A percentile compares a stretch with the other conserved stretches of the same genome.
Conservation (phyloP, 805 yeast species). For the Schwanniomyces polymorphus region DNA sequence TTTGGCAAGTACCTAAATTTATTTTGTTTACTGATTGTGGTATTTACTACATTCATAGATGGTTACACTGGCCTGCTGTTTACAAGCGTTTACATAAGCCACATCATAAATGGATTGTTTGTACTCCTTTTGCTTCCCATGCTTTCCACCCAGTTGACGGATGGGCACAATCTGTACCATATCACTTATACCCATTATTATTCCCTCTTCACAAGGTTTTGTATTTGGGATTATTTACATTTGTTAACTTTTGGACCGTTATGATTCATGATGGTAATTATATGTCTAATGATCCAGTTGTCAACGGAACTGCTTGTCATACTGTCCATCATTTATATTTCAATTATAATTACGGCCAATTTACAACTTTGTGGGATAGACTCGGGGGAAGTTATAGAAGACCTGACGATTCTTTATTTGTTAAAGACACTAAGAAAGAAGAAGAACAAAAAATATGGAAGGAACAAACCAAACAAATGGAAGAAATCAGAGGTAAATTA, state of each 20-base stretch:
- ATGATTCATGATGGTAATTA: conserved; percentile 99
- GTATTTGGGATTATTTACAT: conserved; percentile 78
- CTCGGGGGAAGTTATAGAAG: conserved; percentile 89
- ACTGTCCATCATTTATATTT: conserved; percentile 95
- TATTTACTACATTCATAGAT: conserved; percentile 87
- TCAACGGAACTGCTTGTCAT: conserved; percentile 98
- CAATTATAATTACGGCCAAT: conserved; percentile 98
- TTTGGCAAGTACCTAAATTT: conserved; percentile 72
- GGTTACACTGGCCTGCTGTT: conserved; percentile 89
- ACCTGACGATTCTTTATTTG: conserved; percentile 84
- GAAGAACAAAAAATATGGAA: conserved; percentile 65
- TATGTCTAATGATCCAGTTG: conserved; percentile 86
- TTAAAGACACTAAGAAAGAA: conserved; percentile 50
- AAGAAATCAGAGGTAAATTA: conserved; percentile 70
- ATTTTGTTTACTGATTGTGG: conserved; percentile 93
- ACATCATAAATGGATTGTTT: conserved; percentile 98
- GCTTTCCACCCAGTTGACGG: conserved; percentile 99
- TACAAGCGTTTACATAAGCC: conserved; percentile 92
- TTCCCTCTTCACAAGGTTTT: conserved; percentile 91
- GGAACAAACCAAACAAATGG: conserved; percentile 72
- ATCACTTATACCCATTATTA: conserved; percentile 86
- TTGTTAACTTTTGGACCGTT: conserved; percentile 97
- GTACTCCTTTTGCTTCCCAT: conserved; percentile 97
- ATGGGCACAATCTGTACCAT: conserved; percentile 87
- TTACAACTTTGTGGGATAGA: conserved; percentile 98